Percentiles rank a stretch among this genome's conserved stretches.
These are phyloP conservation scores for Stereocaulon alpinum DNA, from an alignment of 495 filamentous ascomycete genomes.

Conservation along the genomic window DNA sequence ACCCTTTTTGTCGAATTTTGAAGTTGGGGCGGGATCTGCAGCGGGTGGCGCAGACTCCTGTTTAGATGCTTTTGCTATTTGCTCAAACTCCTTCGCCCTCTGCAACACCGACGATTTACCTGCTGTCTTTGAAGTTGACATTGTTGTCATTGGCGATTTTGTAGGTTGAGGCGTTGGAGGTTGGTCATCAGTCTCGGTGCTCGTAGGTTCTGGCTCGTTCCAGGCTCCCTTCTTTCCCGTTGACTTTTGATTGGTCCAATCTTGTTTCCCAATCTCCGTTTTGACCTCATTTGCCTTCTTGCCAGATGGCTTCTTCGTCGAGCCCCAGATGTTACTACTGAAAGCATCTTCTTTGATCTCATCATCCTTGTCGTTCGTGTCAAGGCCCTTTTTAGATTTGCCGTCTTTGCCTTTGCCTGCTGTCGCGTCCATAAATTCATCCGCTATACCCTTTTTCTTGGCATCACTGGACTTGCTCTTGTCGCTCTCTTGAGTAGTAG, in stretches of 20 bases:
- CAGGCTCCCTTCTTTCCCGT: slow-evolving; percentile 21
- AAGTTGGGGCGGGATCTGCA: slow-evolving; percentile 11
- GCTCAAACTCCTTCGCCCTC: slow-evolving; percentile 39
- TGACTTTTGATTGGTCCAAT: slow-evolving; percentile 22
- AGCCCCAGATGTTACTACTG: slow-evolving; percentile 21
- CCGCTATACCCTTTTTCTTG: slow-evolving; percentile 19
- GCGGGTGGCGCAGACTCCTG: slow-evolving; percentile 19
- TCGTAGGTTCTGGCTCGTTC: slow-evolving; percentile 29
- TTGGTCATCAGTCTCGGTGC: slow-evolving; percentile 30
- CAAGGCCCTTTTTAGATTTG: slow-evolving; percentile 13
- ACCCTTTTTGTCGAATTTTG: slow-evolving; percentile 17
- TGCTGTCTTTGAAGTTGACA: slow-evolving; percentile 30
- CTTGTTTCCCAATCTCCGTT: slow-evolving; percentile 35
- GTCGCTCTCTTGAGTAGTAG: slow-evolving; percentile 23
- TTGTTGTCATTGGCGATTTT: slow-evolving; percentile 32
- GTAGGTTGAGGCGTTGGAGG: slow-evolving; percentile 26
- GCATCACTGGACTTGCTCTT: slow-evolving; percentile 19
- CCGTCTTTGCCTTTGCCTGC: slow-evolving; percentile 10
- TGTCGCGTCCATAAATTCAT: slow-evolving; percentile 15
- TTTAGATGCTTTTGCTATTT: slow-evolving; percentile 31
- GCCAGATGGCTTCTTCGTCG: slow-evolving; percentile 45
- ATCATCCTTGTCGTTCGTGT: slow-evolving; percentile 22
- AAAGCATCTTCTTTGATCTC: slow-evolving; percentile 14
- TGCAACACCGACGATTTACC: slow-evolving; percentile 38
- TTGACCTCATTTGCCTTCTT: slow-evolving; percentile 47